Evolutionary conservation across 495 filamentous ascomycete species (phyloP).

Genomic region (Daldinia vernicosa): DNA sequence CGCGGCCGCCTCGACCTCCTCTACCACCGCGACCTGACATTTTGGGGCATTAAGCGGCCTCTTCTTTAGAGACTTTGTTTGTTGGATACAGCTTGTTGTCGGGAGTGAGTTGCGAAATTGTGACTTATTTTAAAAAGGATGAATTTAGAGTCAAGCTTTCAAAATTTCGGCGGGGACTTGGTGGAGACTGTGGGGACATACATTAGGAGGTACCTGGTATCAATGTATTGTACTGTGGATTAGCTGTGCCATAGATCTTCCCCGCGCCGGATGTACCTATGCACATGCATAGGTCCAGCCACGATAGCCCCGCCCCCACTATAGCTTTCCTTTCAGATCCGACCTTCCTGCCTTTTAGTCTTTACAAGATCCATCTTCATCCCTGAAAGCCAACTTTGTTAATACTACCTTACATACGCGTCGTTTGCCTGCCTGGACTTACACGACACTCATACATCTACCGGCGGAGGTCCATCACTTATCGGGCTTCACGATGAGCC

Average conservation of each 20-base stretch:
- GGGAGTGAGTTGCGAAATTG: neutral
- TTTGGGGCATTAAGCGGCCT: slow-evolving; percentile 13
- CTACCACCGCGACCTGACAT: slow-evolving; percentile 46
- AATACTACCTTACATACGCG: slow-evolving; percentile 27
- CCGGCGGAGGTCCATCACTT: slow-evolving; percentile 8
- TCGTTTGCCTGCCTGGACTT: slow-evolving; percentile 8
- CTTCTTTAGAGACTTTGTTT: neutral
- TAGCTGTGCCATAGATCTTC: neutral
- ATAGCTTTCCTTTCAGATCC: neutral
- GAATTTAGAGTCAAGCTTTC: slow-evolving; percentile 16
- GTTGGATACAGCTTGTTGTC: neutral
- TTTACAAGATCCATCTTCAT: neutral
- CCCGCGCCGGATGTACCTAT: too few species aligned
- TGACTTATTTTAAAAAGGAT: neutral
- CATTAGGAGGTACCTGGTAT: too few species aligned
- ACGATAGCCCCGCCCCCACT: neutral
- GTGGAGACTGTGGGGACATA: slow-evolving; percentile 15
- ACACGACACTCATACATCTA: neutral
- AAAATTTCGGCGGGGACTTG: slow-evolving; percentile 35
- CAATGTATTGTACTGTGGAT: too few species aligned
- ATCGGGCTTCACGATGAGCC: slow-evolving; percentile 15
- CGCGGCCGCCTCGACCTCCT: slow-evolving; percentile 47
- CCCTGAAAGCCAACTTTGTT: neutral
- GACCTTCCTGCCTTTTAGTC: neutral
- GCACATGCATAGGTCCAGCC: too few species aligned